Evolutionary conservation across 768 basidiomycete genomes (phyloP), one percentile per base, ranked within the genome.

Genomic region (Lactarius hengduanensis): DNA sequence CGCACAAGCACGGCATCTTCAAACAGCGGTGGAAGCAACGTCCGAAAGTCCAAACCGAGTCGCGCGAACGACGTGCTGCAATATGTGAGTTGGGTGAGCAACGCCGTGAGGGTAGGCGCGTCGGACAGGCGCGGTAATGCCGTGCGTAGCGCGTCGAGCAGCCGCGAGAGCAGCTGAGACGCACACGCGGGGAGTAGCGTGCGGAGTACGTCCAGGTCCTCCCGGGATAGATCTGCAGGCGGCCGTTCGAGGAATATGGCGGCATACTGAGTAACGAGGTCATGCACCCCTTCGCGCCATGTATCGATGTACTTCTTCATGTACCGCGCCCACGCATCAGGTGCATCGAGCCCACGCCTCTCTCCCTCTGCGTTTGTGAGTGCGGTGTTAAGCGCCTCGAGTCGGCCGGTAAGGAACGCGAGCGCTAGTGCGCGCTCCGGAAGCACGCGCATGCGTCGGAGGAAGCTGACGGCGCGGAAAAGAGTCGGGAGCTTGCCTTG

Each of bases 71-170:
- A 94, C 20, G 88, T 86, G 50, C 50, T 53, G 26, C 50, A 97
- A 76, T 98, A 98, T 15, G 91, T 90, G 55, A 98, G 83, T 72
- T 98, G 96, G 0, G 95, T 96, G 65, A 97, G 85, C 53, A 95
- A 82, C 41, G 96, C 87, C 26, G 93, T 83, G 69, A 96, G 82
- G 28, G 91, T 79, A 22, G 90, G 73, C 16, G 88, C 79, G 63
- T 80, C 79, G 36, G 87, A 78, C 22, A 87, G 80, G 11, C 81
- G 83, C 0, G 87, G 84, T 18, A 97, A 82, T 58, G 86, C 83
- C 9, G 79, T 79, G 4, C 80, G 74, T 50, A 97, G 80, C 7
- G 87, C 76, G n/a, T 85, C 82, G 61, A 95, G 82, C 58, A 98
- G 86, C 60, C 87, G 80, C 3, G 81, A 77, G 54, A 86, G 80